phyloP scores from a whole-genome alignment of 2,329 filamentous ascomycete genomes.

The Drechslera avenae region DNA sequence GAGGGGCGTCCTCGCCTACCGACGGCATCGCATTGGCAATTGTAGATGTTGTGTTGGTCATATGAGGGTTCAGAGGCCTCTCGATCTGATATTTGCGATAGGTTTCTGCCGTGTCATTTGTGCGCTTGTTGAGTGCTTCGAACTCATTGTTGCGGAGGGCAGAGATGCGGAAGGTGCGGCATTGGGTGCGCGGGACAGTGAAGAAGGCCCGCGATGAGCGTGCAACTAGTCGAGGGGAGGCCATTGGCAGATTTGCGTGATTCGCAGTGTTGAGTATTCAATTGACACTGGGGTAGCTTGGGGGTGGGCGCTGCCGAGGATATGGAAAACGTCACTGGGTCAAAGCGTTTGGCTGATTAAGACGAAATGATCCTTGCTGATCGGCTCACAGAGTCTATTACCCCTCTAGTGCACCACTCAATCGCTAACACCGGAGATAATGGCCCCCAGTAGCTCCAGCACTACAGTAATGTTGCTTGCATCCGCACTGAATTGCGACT shows the following conservation, averaged over 20 bases:
- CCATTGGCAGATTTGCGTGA: constrained; percentile 47
- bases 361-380: constrained; percentile 15
- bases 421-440: background rate
- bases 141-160: constrained; percentile 45
- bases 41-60: constrained; percentile 69
- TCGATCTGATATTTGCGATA: constrained; percentile 62
- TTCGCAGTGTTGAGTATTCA: constrained; percentile 15
- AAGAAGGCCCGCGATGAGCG: constrained; percentile 53
- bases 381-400: constrained; percentile 26
- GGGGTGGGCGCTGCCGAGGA: constrained; percentile 25
- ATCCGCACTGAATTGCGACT: too few relatives aligned
- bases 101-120: constrained; percentile 59
- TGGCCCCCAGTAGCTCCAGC: too few relatives aligned
- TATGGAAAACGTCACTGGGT: constrained; percentile 31
- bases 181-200: constrained; percentile 41
- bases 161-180: constrained; percentile 47
- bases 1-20: constrained; percentile 61
- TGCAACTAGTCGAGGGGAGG: constrained; percentile 51
- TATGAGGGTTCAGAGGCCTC: constrained; percentile 64
- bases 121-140: constrained; percentile 55
- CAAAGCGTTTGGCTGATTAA: constrained; percentile 26
- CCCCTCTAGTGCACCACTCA: constrained; percentile 12
- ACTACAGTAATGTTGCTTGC: too few relatives aligned
- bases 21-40: constrained; percentile 67
- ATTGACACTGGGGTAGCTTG: constrained; percentile 17